A percentile compares a stretch with the other conserved stretches of the same genome.
Conservation (phyloP, 2,329 filamentous ascomycete species). For the Colletotrichum sp. region DNA sequence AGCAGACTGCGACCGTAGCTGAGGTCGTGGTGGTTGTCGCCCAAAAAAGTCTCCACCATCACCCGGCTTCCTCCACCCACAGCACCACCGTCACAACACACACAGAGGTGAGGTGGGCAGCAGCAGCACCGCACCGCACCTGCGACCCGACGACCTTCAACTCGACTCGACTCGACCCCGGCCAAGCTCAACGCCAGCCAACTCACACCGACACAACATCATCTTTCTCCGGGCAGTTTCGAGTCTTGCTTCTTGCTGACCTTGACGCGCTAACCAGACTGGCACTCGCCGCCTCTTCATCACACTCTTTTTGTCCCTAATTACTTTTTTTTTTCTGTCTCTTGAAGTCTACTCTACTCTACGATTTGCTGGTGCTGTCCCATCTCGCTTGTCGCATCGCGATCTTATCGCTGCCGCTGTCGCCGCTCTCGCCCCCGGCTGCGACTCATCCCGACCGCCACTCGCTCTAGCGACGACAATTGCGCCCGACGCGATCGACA, state of each 20-base stretch:
- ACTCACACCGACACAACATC: constrained; percentile 20
- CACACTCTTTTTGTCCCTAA: constrained; percentile 14
- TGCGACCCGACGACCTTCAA: background rate
- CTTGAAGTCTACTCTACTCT: background rate
- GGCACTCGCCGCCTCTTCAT: constrained; percentile 11
- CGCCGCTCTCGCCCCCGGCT: background rate
- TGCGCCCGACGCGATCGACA: constrained; percentile 1
- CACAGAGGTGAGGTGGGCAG: background rate
- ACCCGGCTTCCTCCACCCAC: background rate
- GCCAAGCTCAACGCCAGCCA: constrained; percentile 19
- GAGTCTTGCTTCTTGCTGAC: background rate
- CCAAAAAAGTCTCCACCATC: background rate
- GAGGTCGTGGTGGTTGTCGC: background rate
- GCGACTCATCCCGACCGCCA: constrained; percentile 1
- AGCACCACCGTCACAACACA: background rate
- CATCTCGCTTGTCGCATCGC: background rate
- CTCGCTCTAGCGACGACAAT: background rate
- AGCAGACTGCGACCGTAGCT: background rate
- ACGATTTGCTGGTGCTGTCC: background rate
- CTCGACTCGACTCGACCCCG: background rate
- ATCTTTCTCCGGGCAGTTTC: constrained; percentile 9
- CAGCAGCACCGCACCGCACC: background rate
- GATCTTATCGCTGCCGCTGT: background rate
- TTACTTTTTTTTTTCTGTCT: background rate
- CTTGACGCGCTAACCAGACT: constrained; percentile 13